Evolutionary conservation across 2,329 filamentous ascomycete species (phyloP), one percentile per base, ranked within the genome.

Genomic region (Colletotrichum lentis): DNA sequence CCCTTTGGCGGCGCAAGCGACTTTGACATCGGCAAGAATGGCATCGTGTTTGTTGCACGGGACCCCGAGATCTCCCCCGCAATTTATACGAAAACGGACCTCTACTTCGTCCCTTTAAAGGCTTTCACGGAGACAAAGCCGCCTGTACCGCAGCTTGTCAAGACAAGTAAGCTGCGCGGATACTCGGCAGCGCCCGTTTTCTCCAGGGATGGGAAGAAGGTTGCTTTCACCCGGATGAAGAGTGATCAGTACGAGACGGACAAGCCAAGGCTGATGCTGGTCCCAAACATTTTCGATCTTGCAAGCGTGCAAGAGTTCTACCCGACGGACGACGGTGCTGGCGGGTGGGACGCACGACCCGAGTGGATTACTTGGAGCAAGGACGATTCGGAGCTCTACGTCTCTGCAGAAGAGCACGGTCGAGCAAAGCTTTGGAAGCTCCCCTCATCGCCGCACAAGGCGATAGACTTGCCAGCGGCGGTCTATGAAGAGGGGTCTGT

Each of bases 211-310:
- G 92, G 92, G 11, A 86, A 83, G 43, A 85, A 86, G 68, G 82
- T 95, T 31, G 92, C 88, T 1, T 97, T 96, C 76, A 83, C 92
- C 37, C 88, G 91, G 69, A 97, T 96, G 94, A 85, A 86, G 70
- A 85, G 85, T 64, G 84, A 87, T 59, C 88, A 90, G 67, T 97
- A 97, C 76, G 94, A 97, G 78, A 87, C 90, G 18, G 93, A 97
- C 80, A 91, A 91, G 77, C 85, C 90, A 52, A 85, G 89, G 52
- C 80, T 93, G 4, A 79, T 94, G 70, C 79, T 93, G 3, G 77
- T 92, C 7, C 85, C 87, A 1, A 85, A 92, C 72, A 80, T 92
- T 56, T 77, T 76, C 16, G 84, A 89, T 68, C 78, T 88, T 11
- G 81, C 80, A 67, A 85, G 85, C 67, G 85, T 89, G 14, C 82